A percentile compares a stretch with the other conserved stretches of the same genome.
These are phyloP conservation scores for Trichoderma breve DNA, from an alignment of 2,329 filamentous ascomycete species.

Conservation along the genomic window DNA sequence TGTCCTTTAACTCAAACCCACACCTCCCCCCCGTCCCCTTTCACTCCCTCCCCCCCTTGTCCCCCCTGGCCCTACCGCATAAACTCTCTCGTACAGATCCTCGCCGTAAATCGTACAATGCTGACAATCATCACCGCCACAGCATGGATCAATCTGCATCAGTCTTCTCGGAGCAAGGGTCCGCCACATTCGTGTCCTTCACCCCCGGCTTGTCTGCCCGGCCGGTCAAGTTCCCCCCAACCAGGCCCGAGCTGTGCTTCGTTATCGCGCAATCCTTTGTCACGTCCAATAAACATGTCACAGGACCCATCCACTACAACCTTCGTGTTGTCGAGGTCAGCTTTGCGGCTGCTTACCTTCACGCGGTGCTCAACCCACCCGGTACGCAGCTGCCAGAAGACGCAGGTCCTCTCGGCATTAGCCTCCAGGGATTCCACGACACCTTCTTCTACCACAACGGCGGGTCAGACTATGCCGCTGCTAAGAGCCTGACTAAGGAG, in stretches of 20 bases:
- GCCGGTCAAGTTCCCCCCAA: constrained; percentile 78
- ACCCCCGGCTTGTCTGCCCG: constrained; percentile 72
- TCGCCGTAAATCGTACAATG: background rate
- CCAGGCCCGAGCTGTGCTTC: constrained; percentile 81
- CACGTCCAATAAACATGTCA: constrained; percentile 90
- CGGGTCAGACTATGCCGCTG: constrained; percentile 39
- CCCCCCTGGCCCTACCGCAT: background rate
- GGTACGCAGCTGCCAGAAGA: constrained; percentile 68
- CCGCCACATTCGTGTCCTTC: constrained; percentile 88
- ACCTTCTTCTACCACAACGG: constrained; percentile 63
- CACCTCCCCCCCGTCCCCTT: background rate
- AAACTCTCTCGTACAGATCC: background rate
- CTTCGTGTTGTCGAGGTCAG: constrained; percentile 94
- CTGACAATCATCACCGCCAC: constrained; percentile 16
- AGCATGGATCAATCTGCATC: constrained; percentile 98
- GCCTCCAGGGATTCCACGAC: constrained; percentile 83
- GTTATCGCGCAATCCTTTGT: constrained; percentile 94
- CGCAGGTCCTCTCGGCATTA: constrained; percentile 77
- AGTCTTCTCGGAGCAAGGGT: constrained; percentile 83
- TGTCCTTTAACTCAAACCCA: background rate
- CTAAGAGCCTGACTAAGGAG: constrained; percentile 47
- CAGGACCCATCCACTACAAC: constrained; percentile 93
- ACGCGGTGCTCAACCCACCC: constrained; percentile 55
- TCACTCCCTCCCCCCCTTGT: background rate
- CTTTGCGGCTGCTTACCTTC: constrained; percentile 71